phyloP scores from a whole-genome alignment of 2,329 filamentous ascomycete genomes.

The Clarireedia paspali region DNA sequence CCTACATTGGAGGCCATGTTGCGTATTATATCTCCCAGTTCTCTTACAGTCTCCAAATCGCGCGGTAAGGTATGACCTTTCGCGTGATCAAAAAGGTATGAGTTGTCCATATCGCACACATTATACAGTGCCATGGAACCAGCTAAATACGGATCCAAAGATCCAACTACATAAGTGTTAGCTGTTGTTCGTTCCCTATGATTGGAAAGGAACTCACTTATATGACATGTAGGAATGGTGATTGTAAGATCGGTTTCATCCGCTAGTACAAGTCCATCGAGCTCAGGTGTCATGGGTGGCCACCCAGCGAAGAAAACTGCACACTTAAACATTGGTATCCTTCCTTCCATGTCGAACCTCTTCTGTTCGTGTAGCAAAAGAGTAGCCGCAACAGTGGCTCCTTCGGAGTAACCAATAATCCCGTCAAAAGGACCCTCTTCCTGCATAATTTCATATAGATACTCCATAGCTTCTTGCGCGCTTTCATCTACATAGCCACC shows the following conservation, averaged over 20 bases:
- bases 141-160: slow-evolving; percentile 52
- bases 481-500: slow-evolving; percentile 14
- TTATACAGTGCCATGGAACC: slow-evolving; percentile 57
- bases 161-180: slow-evolving; percentile 36
- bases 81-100: slow-evolving; percentile 55
- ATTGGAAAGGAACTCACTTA: slow-evolving; percentile 6
- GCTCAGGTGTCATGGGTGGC: slow-evolving; percentile 42
- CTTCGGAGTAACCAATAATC: slow-evolving; percentile 54
- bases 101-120: slow-evolving; percentile 54
- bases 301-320: slow-evolving; percentile 45
- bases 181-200: neutral
- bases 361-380: slow-evolving; percentile 44
- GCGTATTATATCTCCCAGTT: slow-evolving; percentile 26
- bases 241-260: slow-evolving; percentile 45
- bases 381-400: slow-evolving; percentile 48
- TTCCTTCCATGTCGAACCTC: slow-evolving; percentile 29
- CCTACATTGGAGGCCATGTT: slow-evolving; percentile 16
- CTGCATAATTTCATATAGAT: slow-evolving; percentile 36
- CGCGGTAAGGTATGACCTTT: slow-evolving; percentile 57
- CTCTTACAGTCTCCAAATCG: slow-evolving; percentile 33
- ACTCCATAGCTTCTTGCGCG: slow-evolving; percentile 7
- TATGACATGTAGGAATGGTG: slow-evolving; percentile 44
- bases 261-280: slow-evolving; percentile 39
- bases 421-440: slow-evolving; percentile 41
- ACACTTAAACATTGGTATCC: slow-evolving; percentile 32